These are phyloP conservation scores for Candida neerlandica DNA, from an alignment of 1,139 yeast species.

Conservation along the genomic window DNA sequence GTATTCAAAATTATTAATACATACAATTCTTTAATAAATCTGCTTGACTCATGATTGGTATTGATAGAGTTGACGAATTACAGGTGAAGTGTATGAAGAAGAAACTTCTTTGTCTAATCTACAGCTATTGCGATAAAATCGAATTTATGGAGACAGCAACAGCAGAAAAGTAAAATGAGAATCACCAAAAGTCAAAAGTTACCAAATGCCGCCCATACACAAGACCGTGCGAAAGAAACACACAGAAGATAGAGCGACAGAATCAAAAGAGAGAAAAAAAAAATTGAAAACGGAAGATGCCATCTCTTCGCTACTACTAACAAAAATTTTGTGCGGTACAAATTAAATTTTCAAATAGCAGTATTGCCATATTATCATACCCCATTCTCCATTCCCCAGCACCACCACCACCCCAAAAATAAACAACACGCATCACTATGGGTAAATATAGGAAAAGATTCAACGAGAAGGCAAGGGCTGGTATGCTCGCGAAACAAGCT, in stretches of 20 bases:
- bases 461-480: conserved; percentile 84
- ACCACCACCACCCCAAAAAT: not conserved
- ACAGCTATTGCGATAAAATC: not conserved
- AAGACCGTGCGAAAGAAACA: not conserved
- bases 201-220: not conserved
- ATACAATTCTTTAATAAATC: conserved; percentile 36
- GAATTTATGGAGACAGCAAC: not conserved
- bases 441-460: conserved; percentile 80
- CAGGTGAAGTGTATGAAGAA: too few species aligned
- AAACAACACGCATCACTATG: conserved; percentile 40
- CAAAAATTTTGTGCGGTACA: not conserved
- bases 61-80: not conserved
- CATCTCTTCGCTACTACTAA: conserved; percentile 1
- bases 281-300: not conserved
- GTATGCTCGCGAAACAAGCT: conserved; percentile 81
- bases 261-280: not conserved
- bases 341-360: not conserved
- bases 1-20: conserved; percentile 17
- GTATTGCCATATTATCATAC: not conserved
- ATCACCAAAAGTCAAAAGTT: not conserved
- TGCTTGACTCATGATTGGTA: conserved; percentile 21
- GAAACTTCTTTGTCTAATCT: too few species aligned
- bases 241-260: not conserved
- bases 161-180: not conserved
- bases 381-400: too few species aligned